phyloP scores from a whole-genome alignment of 163 green algal species.

The Chlorella variabilis region DNA sequence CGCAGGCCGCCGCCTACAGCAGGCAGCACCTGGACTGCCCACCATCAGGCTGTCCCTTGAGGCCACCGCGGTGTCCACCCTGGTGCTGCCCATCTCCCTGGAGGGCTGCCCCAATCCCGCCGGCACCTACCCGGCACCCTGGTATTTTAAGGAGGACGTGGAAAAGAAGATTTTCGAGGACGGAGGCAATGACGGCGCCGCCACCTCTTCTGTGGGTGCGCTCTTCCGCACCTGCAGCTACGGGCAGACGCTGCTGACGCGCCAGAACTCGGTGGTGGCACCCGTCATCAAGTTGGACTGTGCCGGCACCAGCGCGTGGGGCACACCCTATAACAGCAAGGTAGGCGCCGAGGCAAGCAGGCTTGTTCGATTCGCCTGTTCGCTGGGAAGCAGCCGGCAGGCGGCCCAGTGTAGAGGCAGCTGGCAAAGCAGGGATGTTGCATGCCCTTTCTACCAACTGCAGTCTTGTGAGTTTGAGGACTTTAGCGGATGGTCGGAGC shows the following conservation, averaged over 20 bases:
- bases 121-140: neutral
- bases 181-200: neutral
- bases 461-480: neutral
- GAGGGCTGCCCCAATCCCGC: neutral
- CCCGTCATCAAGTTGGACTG: neutral
- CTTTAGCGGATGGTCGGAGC: neutral
- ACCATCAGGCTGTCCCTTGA: neutral
- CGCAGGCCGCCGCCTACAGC: no score
- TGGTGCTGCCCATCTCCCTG: slow-evolving; percentile 2
- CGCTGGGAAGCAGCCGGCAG: no score
- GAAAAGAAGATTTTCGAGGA: neutral
- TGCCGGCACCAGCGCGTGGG: neutral
- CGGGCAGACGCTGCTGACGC: neutral
- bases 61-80: neutral
- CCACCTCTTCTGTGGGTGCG: neutral
- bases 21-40: neutral
- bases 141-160: neutral
- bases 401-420: no score
- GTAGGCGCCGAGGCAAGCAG: no score
- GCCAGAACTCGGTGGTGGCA: neutral
- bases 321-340: neutral
- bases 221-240: neutral
- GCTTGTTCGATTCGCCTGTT: no score
- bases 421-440: no score
- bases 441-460: no score